Evolutionary conservation across 73 alveolate species (phyloP), one percentile per base, ranked within the genome.

Genomic region (Stentor roeselii): DNA sequence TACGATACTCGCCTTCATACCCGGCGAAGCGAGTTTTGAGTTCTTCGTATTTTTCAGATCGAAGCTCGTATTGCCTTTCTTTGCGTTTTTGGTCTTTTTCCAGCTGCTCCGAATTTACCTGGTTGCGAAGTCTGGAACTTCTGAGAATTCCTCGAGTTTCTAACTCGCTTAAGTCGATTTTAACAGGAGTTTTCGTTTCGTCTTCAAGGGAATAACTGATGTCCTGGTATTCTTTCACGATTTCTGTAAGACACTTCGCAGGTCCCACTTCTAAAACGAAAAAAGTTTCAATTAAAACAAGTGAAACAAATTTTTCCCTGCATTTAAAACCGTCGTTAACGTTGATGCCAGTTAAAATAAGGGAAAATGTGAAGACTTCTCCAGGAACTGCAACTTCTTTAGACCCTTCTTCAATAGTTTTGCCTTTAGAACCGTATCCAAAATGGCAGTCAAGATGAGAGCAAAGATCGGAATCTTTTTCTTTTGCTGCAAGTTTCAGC

Each of bases 71-170:
- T 83, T 95, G 95, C 39, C 80, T 87, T 67, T 93, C 89, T 83
- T 92, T 88, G 61, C 99, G 87, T 80, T 78, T 80, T 89, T 90
- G 93, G 3, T 86, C 92, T 31, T 86, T 75, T 35, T 86, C 60
- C 75, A 87, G 84, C 85, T 86, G 88, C 80, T 82, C 92, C 60
- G 85, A 91, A 4, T 78, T 92, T 75, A 82, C 86, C 84, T 85
- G 87, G 37, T 87, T 87, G 86, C 96, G 89, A 42, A 92, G 94
- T 67, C 98, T 92, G 0, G 97, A 84, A 34, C 86, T 90, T 40
- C 90, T 87, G 40, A 92, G 82, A 83, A 75, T 67, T 34, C 83
- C 60, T 3, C 86, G 82, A 60, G 78, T 86, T 37, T 67, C 80
- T 37, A 59, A 59, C 78, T 42, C 58, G 78, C 35, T 59, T 76